Base-by-base conservation (phyloP, 176 grass and related monocot species). In the Lolium perenne region DNA sequence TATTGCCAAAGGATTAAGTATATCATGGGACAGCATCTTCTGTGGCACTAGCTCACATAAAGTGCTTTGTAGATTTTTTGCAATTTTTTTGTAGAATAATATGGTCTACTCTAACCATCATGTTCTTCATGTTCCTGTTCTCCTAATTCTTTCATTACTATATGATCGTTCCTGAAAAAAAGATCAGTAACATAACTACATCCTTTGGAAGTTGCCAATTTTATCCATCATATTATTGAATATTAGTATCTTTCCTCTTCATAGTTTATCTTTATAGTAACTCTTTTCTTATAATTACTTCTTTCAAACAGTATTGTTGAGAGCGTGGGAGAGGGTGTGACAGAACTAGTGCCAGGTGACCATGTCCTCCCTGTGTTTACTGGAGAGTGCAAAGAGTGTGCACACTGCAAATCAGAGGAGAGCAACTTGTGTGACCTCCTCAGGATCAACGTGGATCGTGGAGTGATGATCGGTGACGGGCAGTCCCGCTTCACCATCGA, bases 401-500 rank as follows among this genome's bases (percentile, higher is more conserved):
- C 73, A 0, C 95, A 97, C 77, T 97, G 95, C 71, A 92, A 92
- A 48, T 97, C 95, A 0, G 83, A 85, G 64, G 95, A 97, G 81
- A 97, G 95, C 88, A 97, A 97, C 81, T 87, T 97, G 90, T 97
- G 95, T 61, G 92, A 94, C 68, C 94, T 97, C 54, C 90, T 97
- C 26, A 73, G 95, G 81, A 97, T 97, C 14, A 91, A 97, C 6
- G 86, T 91, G 0, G 95, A 97, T 81, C 80, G 95, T 0, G 88
- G 88, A 3, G 92, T 94, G 78, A 97, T 94, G 95, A 83, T 94
- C 20, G 64, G 81, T 3, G 92, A 94, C 25, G 88, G 81, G 0
- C 53, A 92, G 64, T 75, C 95, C 8, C 86, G 95, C 13, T 94
- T 97, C 87, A 83, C 88, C 3, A 59, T 97, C 53, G 50, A 84